Percentiles rank a stretch among this genome's conserved stretches.
These are phyloP conservation scores for Calycina marina DNA, from an alignment of 2,329 filamentous ascomycete genomes.

Conservation along the genomic window DNA sequence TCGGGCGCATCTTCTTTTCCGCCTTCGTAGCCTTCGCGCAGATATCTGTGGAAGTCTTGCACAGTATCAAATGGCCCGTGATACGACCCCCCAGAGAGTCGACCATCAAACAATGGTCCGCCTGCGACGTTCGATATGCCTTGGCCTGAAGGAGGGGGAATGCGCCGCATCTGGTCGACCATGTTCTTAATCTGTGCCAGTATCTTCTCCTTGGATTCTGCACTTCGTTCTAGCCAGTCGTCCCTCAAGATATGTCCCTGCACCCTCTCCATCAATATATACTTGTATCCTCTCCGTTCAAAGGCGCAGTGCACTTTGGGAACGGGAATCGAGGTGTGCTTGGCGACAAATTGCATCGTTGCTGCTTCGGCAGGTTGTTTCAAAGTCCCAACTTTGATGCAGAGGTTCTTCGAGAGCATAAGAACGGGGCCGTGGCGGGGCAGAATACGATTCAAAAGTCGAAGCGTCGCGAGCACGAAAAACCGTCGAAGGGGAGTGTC, in stretches of 20 bases:
- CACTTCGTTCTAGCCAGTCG: conserved; percentile 20
- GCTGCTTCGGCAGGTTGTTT: conserved; percentile 10
- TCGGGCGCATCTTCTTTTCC: not conserved
- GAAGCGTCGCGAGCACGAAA: conserved; percentile 8
- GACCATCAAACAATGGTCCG: conserved; percentile 22
- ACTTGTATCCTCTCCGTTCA: conserved; percentile 18
- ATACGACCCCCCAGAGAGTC: conserved; percentile 19
- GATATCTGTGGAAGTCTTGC: not conserved
- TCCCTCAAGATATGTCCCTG: conserved; percentile 23
- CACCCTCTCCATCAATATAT: conserved; percentile 28
- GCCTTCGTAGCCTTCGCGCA: not conserved
- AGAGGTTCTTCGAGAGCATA: conserved; percentile 8
- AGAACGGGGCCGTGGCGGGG: conserved; percentile 7
- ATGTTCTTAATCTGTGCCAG: conserved; percentile 21
- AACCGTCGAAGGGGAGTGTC: conserved; percentile 9
- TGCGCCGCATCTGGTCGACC: conserved; percentile 21
- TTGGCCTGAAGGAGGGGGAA: conserved; percentile 17
- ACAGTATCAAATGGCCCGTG: not conserved
- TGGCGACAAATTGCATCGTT: conserved; percentile 24
- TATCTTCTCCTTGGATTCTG: conserved; percentile 23
- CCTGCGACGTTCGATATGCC: conserved; percentile 22
- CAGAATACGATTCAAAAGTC: conserved; percentile 4
- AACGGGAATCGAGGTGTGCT: conserved; percentile 26
- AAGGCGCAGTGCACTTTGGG: conserved; percentile 26
- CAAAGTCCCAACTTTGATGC: conserved; percentile 9